Percentiles rank a stretch among this genome's conserved stretches.
Evolutionary conservation across 2,329 filamentous ascomycete species (phyloP).

Genomic region (Pseudonectria foliicola): DNA sequence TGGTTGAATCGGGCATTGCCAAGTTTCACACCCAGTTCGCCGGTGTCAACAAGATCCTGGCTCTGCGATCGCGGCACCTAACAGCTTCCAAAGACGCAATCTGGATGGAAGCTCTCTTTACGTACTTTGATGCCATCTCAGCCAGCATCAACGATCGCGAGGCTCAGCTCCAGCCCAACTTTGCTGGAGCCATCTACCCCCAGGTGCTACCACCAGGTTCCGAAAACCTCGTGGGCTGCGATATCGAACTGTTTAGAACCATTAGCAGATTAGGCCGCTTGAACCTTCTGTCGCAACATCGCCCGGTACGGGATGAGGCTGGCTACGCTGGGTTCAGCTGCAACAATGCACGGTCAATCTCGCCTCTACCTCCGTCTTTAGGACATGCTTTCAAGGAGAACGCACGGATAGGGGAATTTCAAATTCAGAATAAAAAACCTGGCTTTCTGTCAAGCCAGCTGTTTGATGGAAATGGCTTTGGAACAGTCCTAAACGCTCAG

Average conservation of each 20-base stretch:
- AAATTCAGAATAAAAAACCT: slow-evolving; percentile 22
- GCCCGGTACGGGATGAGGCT: slow-evolving; percentile 39
- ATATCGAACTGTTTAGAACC: slow-evolving; percentile 77
- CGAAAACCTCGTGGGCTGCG: slow-evolving; percentile 84
- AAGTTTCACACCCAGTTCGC: slow-evolving; percentile 92
- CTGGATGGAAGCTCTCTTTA: slow-evolving; percentile 91
- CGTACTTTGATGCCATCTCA: slow-evolving; percentile 89
- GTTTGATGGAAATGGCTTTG: slow-evolving; percentile 63
- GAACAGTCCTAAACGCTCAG: slow-evolving; percentile 47
- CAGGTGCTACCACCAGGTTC: slow-evolving; percentile 52
- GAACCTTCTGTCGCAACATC: slow-evolving; percentile 72
- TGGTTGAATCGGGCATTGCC: slow-evolving; percentile 86
- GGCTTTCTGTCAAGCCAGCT: slow-evolving; percentile 43
- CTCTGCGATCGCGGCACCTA: slow-evolving; percentile 52
- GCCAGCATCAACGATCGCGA: slow-evolving; percentile 89
- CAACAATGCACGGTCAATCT: slow-evolving; percentile 25
- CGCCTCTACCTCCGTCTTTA: slow-evolving; percentile 35
- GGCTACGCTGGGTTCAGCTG: slow-evolving; percentile 8
- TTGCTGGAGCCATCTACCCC: slow-evolving; percentile 50
- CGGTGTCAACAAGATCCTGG: slow-evolving; percentile 83
- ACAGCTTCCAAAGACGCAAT: slow-evolving; percentile 59
- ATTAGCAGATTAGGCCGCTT: slow-evolving; percentile 77
- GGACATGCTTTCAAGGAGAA: slow-evolving; percentile 36
- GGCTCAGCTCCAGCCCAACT: slow-evolving; percentile 64
- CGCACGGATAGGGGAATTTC: slow-evolving; percentile 12